Evolutionary conservation across 306 rosid species (phyloP).

Genomic region (Glycine tomentella): DNA sequence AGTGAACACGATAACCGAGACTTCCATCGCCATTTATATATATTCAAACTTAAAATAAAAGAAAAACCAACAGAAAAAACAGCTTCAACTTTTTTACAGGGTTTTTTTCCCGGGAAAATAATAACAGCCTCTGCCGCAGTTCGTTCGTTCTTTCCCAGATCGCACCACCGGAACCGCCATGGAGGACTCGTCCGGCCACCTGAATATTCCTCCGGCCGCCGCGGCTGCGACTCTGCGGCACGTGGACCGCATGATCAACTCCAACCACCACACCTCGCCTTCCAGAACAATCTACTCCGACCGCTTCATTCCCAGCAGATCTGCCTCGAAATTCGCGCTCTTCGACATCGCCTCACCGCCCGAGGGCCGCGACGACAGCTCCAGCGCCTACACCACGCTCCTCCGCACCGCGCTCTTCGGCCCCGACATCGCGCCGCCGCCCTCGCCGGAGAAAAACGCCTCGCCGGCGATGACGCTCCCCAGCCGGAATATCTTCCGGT

Average conservation of each 20-base stretch:
- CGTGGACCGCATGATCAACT: constrained; percentile 79
- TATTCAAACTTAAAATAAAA: neutral
- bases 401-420: too few species aligned
- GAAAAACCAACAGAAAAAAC: neutral
- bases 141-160: constrained; percentile 1
- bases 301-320: constrained; percentile 89
- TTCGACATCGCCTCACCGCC: too few species aligned
- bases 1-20: neutral
- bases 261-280: constrained; percentile 73
- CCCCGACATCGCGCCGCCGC: constrained; percentile 34
- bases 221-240: constrained; percentile 43
- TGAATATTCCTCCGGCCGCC: constrained; percentile 54
- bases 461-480: constrained; percentile 58
- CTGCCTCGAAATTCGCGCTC: constrained; percentile 87
- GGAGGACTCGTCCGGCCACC: constrained; percentile 67
- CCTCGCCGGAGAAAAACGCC: constrained; percentile 69
- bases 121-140: constrained; percentile 44
- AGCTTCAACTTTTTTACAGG: constrained; percentile 34
- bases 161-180: constrained; percentile 28
- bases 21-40: neutral
- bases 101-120: constrained; percentile 48
- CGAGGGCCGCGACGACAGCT: too few species aligned
- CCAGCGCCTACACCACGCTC: too few species aligned
- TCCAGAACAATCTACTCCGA: constrained; percentile 92
- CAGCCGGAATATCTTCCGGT: constrained; percentile 79